Conservation (phyloP, 2,329 filamentous ascomycete species). For the Hypoxylon sp. region DNA sequence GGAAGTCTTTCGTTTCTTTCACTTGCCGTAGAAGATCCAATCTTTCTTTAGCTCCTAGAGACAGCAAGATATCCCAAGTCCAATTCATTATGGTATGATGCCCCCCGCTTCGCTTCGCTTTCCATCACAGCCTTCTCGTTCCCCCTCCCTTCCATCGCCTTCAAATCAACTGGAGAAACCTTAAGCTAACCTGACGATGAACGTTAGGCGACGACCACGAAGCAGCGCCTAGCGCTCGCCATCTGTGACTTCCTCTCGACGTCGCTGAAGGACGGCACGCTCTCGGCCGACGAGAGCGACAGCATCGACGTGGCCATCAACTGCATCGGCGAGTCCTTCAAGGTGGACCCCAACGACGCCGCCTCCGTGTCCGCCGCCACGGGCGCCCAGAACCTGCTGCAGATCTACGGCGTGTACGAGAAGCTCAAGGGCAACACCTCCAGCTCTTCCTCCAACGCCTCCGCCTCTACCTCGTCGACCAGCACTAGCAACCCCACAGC, state of each 20-base stretch:
- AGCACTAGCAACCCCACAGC: slow-evolving; percentile 50
- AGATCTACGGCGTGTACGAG: slow-evolving; percentile 96
- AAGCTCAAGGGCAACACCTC: slow-evolving; percentile 77
- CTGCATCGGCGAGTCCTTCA: slow-evolving; percentile 95
- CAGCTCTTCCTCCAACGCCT: slow-evolving; percentile 53
- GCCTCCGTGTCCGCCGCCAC: slow-evolving; percentile 79
- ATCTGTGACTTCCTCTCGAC: slow-evolving; percentile 94
- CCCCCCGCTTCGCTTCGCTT: slow-evolving; percentile 3
- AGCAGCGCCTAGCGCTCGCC: slow-evolving; percentile 93
- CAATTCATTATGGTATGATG: not conserved
- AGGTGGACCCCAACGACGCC: slow-evolving; percentile 86
- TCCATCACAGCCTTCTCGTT: not conserved
- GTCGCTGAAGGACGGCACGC: slow-evolving; percentile 87
- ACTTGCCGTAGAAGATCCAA: not conserved
- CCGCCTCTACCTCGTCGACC: slow-evolving; percentile 59
- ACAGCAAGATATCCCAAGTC: not conserved
- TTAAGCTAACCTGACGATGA: not conserved
- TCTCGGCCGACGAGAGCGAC: slow-evolving; percentile 88
- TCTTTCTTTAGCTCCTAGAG: too few species aligned
- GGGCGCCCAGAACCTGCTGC: slow-evolving; percentile 86
- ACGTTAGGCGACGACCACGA: slow-evolving; percentile 60
- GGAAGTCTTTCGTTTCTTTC: not conserved
- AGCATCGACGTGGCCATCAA: slow-evolving; percentile 93
- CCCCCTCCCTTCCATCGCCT: not conserved
- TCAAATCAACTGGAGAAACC: not conserved